Base-by-base conservation (phyloP, 176 grass and related monocot genomes). In the Avena sativa region DNA sequence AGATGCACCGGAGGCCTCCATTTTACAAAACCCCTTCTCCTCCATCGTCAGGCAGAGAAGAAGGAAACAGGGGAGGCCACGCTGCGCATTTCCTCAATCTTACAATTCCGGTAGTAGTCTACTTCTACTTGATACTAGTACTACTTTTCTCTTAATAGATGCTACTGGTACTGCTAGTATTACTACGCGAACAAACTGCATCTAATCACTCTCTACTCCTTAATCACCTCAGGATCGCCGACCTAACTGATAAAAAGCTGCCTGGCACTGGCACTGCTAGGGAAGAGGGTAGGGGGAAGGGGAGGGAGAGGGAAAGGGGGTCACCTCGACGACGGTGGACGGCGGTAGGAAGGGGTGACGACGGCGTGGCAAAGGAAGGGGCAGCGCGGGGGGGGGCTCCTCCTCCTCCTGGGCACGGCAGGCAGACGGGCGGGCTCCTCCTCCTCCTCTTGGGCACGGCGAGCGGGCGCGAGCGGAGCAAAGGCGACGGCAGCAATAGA, bases 1-100 rank as follows among this genome's bases (percentile, higher is more conserved):
- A 85, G 85, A 91, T 46, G 94, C 88, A 81, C 76, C 86, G 78
- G 85, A 89, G 62, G 82, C 90, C 86, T 91, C 89, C 80, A 78
- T 76, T 84, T 87, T 84, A 82, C 91, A 98, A 98, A 98, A 95
- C 80, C 91, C 96, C 90, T 95, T 88, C 93, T 83, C 69, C 81
- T 80, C 76, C 48, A 36, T 6, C 62, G 71, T 62, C 67, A 32
- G 75, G n/a, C 68, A n/a, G 79, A 93, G 84, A 85, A 87, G 81
- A 87, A 88, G 81, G 87, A 86, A 89, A 89, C 65, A 14, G 8
- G 17, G 76, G 90, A 91, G 82, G 86, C 86, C 52, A 74, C 61
- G 75, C 44, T 32, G 78, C 32, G 76, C 85, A 49, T 46, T 71
- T 38, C 26, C 68, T 77, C 36, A 13, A 49, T 82, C 25, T 51